Evolutionary conservation across 2,329 filamentous ascomycete genomes (phyloP), one percentile per base, ranked within the genome.

Genomic region (Fusarium longipes): DNA sequence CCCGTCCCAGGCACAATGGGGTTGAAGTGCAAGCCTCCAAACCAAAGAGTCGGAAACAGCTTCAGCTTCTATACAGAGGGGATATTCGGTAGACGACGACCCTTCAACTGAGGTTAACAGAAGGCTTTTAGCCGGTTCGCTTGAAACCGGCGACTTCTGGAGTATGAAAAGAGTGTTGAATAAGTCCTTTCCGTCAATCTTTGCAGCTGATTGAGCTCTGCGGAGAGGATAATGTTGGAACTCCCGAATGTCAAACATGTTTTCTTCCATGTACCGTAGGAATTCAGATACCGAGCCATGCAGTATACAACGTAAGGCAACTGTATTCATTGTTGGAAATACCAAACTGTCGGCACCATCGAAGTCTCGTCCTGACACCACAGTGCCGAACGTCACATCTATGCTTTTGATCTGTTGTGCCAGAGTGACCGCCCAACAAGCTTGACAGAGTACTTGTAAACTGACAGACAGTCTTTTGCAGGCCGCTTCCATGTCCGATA

Each of bases 271-370:
- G 72, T 94, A 91, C 14, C 81, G 83, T 27, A 97, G 78, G 78
- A 96, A 89, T 1, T 89, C 84, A 1, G 76, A 67, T 0, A 86
- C 79, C 0, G 84, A 88, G 3, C 92, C 92, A 70, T 96, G 91
- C 4, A 97, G 76, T 4, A 94, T 83, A 2, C 86, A 86, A 12
- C 93, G 85, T 9, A 97, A 82, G 0, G 91, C 87, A 0, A 97
- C 89, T 0, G 94, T 97, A 73, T 97, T 97, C 92, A 97, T 97
- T 0, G 91, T 93, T 0, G 94, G 95, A 72, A 97, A 97, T 74
- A 94, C 83, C 14, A 95, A 78, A 25, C 86, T 77, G 40, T 91
- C 86, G 0, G 88, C 86, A 17, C 86, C 84, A 43, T 91, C 89
- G 11, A 87, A 88, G 57, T 96, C 92, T n/a, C 95, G 86, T 17